Evolutionary conservation across 169 alveolate species (phyloP).

Genomic region (Plasmodium blacklocki): DNA sequence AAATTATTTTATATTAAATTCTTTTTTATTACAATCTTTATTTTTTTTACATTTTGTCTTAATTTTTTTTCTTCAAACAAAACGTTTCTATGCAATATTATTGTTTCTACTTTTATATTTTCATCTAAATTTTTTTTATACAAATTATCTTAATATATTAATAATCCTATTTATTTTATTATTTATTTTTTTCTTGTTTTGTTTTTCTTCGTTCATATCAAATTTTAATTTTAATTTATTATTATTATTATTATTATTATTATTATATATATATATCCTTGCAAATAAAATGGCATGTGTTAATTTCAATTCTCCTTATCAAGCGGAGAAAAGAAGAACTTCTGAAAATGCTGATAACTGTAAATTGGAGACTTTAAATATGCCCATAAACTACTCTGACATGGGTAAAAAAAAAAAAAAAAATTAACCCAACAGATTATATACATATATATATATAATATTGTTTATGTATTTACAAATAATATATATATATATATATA

Average conservation of each 20-base stretch:
- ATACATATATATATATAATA: background rate
- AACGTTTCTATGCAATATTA: no score
- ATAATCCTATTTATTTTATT: background rate
- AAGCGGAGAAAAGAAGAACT: constrained; percentile 79
- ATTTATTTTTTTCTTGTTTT: background rate
- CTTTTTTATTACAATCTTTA: no score
- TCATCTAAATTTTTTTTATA: no score
- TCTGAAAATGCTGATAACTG: constrained; percentile 50
- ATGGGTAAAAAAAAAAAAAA: constrained; percentile 73
- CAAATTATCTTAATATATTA: no score
- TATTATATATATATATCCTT: constrained; percentile 5
- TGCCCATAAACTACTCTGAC: constrained; percentile 78
- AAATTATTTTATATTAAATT: no score
- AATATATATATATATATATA: background rate
- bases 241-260: no score
- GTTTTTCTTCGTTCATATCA: background rate
- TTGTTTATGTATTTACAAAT: background rate
- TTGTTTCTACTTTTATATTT: no score
- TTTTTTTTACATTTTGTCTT: no score
- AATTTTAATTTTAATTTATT: background rate
- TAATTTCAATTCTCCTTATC: constrained; percentile 79
- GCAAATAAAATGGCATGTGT: constrained; percentile 52
- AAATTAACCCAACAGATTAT: background rate
- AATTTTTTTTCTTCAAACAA: no score
- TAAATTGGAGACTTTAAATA: constrained; percentile 26